Base-by-base conservation (phyloP, 306 rosid species). In the Ormosia semicastrata region DNA sequence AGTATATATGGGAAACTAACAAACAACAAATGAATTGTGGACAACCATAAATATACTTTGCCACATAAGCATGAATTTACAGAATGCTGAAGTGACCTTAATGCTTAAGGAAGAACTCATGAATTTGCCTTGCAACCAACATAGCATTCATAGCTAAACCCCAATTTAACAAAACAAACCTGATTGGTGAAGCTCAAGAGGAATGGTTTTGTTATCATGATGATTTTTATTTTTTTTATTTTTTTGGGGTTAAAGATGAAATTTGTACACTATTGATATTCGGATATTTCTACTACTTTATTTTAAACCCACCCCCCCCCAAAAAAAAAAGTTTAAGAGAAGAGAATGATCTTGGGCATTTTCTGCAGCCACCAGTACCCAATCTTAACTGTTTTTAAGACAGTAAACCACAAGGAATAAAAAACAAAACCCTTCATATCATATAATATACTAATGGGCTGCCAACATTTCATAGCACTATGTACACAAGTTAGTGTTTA, bases 151-250 rank as follows among this genome's bases (percentile, higher is more conserved):
- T 64, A n/a, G 33, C 62, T 17, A n/a, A 81, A 13, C 44, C 37
- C 32, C 15, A 52, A 73, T 52, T 40, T 53, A 43, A 52, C 40
- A 52, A 63, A 72, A 50, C 57, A 81, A 49, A 52, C 59, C 33
- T 39, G 63, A 72, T n/a, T 47, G 52, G 73, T 62, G 75, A 32
- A 75, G 80, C 47, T 75, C 53, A 60, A 65, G n/a, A 15, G 39
- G 14, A 33, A 24, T 15, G 9, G 6, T 4, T 43, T 68, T 11
- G 15, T 12, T 66, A 66, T 44, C 36, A 46, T 40, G 34, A 14
- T n/a, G 7, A n/a, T n/a, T n/a, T n/a, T n/a, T n/a, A n/a, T n/a
- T 18, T 63, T 57, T 49, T 2, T 59, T 32, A 24, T 24, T 24
- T 24, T 9, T 30, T 4, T 3, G 34, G 64, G 11, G 64, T 11